Conservation (phyloP, 352 stramenopile genomes). For the Plasmopara muralis region DNA sequence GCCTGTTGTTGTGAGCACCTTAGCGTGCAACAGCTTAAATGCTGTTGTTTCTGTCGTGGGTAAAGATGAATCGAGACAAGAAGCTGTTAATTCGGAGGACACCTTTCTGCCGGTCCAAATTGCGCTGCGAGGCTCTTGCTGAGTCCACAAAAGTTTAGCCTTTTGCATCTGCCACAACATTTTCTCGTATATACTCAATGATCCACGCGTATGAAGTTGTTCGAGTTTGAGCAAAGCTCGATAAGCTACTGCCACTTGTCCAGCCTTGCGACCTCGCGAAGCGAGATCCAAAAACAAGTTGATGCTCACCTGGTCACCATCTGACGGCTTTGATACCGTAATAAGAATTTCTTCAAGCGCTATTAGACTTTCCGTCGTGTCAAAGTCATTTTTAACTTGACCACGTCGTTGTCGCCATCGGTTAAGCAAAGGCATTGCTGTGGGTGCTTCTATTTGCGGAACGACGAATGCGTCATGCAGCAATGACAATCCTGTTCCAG, state of each 20-base stretch:
- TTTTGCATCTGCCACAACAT: constrained; percentile 71
- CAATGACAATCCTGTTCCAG: constrained; percentile 13
- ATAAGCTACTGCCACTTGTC: constrained; percentile 62
- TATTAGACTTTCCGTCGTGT: constrained; percentile 50
- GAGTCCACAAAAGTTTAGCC: constrained; percentile 71
- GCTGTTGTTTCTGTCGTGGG: constrained; percentile 7
- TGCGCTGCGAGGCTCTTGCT: constrained; percentile 61
- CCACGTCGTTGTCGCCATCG: constrained; percentile 36
- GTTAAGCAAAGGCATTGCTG: constrained; percentile 26
- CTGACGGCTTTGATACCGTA: constrained; percentile 27
- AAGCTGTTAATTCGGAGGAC: constrained; percentile 30
- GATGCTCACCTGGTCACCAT: constrained; percentile 24
- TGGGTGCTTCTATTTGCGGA: constrained; percentile 3
- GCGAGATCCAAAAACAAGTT: constrained; percentile 55
- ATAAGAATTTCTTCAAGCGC: constrained; percentile 57
- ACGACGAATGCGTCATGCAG: constrained; percentile 1
- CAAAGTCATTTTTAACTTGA: constrained; percentile 49
- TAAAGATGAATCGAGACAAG: constrained; percentile 21
- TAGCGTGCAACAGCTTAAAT: constrained; percentile 53
- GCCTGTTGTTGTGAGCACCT: constrained; percentile 72
- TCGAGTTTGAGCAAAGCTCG: constrained; percentile 56
- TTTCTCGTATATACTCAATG: constrained; percentile 33
- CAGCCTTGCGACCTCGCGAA: constrained; percentile 52
- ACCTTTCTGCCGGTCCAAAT: constrained; percentile 67
- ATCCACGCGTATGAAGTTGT: constrained; percentile 31